phyloP scores from a whole-genome alignment of 2,329 filamentous ascomycete species.

The Colletotrichum tropicicola region DNA sequence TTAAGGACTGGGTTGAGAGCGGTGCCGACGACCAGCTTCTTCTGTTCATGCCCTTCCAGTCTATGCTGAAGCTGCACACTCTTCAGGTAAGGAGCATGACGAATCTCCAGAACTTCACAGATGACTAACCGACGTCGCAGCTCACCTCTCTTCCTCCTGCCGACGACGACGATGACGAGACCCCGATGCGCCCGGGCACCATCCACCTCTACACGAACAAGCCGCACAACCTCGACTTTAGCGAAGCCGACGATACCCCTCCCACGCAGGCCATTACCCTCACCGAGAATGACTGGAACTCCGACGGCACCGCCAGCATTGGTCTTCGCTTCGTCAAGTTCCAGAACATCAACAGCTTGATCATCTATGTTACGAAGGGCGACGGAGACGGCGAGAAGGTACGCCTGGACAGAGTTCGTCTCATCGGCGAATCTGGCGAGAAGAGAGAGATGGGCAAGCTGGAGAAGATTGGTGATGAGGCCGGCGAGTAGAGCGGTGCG shows the following conservation, averaged over 20 bases:
- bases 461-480: constrained; percentile 89
- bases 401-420: constrained; percentile 78
- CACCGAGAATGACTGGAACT: constrained; percentile 81
- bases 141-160: constrained; percentile 81
- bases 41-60: constrained; percentile 90
- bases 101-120: neutral
- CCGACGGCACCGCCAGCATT: constrained; percentile 76
- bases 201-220: constrained; percentile 90
- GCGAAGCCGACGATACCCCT: constrained; percentile 88
- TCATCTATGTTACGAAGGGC: constrained; percentile 89
- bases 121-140: constrained; percentile 51
- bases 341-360: constrained; percentile 88
- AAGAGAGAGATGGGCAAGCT: constrained; percentile 94
- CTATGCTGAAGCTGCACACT: constrained; percentile 88
- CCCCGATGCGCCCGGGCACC: constrained; percentile 81
- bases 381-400: constrained; percentile 86
- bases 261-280: constrained; percentile 84
- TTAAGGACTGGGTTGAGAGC: constrained; percentile 90
- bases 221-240: constrained; percentile 90
- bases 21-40: constrained; percentile 97
- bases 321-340: constrained; percentile 94
- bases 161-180: constrained; percentile 74
- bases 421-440: constrained; percentile 90
- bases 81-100: constrained; percentile 61
- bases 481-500: constrained; percentile 58